Base-by-base conservation (phyloP, 345 rosid genomes). In the Arabidopsis arenosa region DNA sequence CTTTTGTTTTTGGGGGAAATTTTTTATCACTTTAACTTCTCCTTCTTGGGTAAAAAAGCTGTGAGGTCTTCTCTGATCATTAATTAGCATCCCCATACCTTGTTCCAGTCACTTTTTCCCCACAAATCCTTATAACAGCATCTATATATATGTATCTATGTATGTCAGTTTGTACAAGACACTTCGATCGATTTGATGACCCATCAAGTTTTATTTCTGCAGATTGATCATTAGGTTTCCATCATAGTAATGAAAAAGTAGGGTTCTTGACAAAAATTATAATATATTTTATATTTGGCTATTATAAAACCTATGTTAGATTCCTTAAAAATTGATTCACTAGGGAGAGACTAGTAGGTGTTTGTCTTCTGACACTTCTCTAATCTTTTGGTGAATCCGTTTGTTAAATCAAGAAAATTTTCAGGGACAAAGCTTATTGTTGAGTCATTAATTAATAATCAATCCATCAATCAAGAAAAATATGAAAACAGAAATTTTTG, bases 11-110 rank as follows among this genome's bases (percentile, higher is more conserved):
- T 69, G 52, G 65, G 75, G 75, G 2, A 30, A 61, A 1, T 1
- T 48, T 62, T 56, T 69, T 11, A 18, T 66, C 8, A 21, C 7
- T 72, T 43, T 18, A 6, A 3, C n/a, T 51, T 64, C 18, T 48
- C 48, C 68, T 23, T 68, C 43, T 81, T 47, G 32, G 47, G 36
- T 0, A 15, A 60, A 69, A 56, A 57, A 80, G 63, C 73, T 79
- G 79, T 78, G 79, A 58, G 79, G 75, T 41, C 23, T 65, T 74
- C 77, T 63, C 61, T 55, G 71, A 45, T 55, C 32, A 77, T 63
- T 77, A 63, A 60, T 79, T 37, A 73, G 69, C 59, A 62, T 70
- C 69, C 21, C 68, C 73, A 66, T 52, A 73, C 44, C 45, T 71
- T 72, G 62, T 39, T 76, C 37, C 68, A 65, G 72, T 77, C 74